phyloP scores from a whole-genome alignment of 225 moss, liverwort and hornwort genomes.

The Rhytidiadelphus loreus region DNA sequence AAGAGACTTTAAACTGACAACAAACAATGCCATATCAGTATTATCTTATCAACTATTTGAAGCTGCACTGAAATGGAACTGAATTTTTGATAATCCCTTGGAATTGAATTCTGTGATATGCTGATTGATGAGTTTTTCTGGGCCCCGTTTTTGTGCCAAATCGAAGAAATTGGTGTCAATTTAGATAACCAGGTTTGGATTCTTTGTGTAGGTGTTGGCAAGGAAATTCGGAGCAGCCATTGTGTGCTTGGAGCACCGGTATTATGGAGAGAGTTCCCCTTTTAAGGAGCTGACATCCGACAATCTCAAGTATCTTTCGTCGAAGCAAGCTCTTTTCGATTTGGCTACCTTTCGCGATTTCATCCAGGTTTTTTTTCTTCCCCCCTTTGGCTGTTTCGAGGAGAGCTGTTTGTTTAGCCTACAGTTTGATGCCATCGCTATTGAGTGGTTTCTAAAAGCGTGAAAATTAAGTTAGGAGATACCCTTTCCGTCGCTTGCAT shows the following conservation, averaged over 20 bases:
- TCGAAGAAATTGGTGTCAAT: neutral
- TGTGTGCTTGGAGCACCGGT: slow-evolving; percentile 84
- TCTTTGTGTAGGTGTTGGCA: slow-evolving; percentile 54
- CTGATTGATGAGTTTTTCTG: neutral
- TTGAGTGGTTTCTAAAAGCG: neutral
- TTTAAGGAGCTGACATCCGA: slow-evolving; percentile 62
- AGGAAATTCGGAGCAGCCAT: slow-evolving; percentile 82
- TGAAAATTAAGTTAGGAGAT: neutral
- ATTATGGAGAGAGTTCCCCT: slow-evolving; percentile 83
- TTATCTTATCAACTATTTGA: neutral
- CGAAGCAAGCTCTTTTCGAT: slow-evolving; percentile 91
- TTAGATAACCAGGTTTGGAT: neutral
- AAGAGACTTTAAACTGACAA: neutral
- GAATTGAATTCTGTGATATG: neutral
- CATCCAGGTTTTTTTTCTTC: slow-evolving; percentile 39
- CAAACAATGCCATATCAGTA: neutral
- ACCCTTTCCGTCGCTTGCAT: neutral
- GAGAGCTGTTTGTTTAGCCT: neutral
- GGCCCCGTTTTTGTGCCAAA: neutral
- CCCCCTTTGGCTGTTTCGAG: neutral
- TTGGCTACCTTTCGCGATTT: slow-evolving; percentile 73
- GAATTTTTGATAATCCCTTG: neutral
- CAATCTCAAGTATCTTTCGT: slow-evolving; percentile 75
- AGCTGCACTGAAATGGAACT: neutral
- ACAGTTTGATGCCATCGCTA: neutral